Evolutionary conservation across 305 asterid species (phyloP).

Genomic region (Solanum hybrid): DNA sequence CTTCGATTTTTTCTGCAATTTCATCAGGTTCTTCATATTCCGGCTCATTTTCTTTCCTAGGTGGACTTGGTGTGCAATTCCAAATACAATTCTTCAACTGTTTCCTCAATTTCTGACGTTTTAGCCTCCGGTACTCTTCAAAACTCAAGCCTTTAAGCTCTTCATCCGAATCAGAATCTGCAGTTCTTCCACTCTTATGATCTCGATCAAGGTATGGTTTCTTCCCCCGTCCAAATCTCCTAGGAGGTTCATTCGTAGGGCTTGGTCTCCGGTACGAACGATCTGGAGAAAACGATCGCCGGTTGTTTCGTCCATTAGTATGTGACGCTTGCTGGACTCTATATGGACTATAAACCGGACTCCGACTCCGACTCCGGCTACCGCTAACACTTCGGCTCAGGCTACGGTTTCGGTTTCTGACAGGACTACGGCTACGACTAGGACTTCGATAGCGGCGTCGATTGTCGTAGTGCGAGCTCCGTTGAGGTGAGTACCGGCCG

Average conservation of each 20-base stretch:
- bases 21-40: conserved; percentile 18
- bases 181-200: conserved; percentile 11
- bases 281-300: conserved; percentile 61
- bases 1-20: conserved; percentile 28
- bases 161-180: conserved; percentile 69
- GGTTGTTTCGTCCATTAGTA: conserved; percentile 2
- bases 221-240: conserved; percentile 18
- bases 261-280: conserved; percentile 25
- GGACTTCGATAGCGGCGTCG: conserved; percentile 15
- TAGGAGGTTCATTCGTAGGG: conserved; percentile 26
- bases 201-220: conserved; percentile 59
- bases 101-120: conserved; percentile 79
- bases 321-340: not conserved
- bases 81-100: conserved; percentile 41
- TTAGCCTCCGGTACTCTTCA: conserved; percentile 71
- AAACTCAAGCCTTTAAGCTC: conserved; percentile 61
- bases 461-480: not conserved
- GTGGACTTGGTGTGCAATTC: conserved; percentile 92
- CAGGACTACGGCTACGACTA: conserved; percentile 16
- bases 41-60: conserved; percentile 51
- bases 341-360: conserved; percentile 22
- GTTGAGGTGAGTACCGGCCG: conserved; percentile 34
- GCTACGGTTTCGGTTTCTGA: conserved; percentile 28
- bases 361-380: conserved; percentile 40
- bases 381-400: conserved; percentile 34